Evolutionary conservation across 2,329 filamentous ascomycete species (phyloP), one percentile per base, ranked within the genome.

Genomic region (Aspergillus ochraceus): DNA sequence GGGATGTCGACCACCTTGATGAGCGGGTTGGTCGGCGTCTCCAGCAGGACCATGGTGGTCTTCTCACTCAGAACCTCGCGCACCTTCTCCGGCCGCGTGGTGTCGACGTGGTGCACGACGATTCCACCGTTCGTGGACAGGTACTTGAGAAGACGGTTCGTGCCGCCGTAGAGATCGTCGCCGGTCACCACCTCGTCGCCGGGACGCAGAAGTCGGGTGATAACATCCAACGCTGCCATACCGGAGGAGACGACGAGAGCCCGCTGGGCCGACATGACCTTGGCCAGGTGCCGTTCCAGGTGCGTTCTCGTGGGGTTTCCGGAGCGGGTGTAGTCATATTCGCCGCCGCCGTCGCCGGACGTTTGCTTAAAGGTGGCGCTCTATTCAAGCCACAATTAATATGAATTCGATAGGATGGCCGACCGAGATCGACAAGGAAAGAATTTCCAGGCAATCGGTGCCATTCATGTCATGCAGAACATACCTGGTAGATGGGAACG

Each of bases 321-420:
- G 39, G 93, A 98, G 62, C 96, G 91, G 61, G 95, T 98, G 81
- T 99, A 99, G 81, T 99, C 95, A 78, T 98, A 99, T 77, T 98
- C 93, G 67, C 87, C 90, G 61, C 91, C 92, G 60, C 91, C 92
- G 50, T 79, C 84, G 63, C 90, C 89, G 19, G 90, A 91, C 22
- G 86, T 86, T 79, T 98, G 95, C 80, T 99, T 99, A 83, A 99
- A 99, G 42, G 95, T 99, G 52, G 95, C 96, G 52, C 92, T 96
- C 84, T 89, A 12, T 19, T 36, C 52, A 49, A 14, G 14, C 14
- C 2, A 53, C 19, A 22, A 51, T 62, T 46, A 39, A 52, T 45
- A 60, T 39, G 24, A 42, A 39, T n/a, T 17, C 36, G 6, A 42
- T n/a, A 5, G 3, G 12, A n/a, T 42, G 14, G 17, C 36, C 36